Percentiles rank a stretch among this genome's conserved stretches.
These are phyloP conservation scores for Plasmodium inui DNA, from an alignment of 169 alveolate species.

Conservation along the genomic window DNA sequence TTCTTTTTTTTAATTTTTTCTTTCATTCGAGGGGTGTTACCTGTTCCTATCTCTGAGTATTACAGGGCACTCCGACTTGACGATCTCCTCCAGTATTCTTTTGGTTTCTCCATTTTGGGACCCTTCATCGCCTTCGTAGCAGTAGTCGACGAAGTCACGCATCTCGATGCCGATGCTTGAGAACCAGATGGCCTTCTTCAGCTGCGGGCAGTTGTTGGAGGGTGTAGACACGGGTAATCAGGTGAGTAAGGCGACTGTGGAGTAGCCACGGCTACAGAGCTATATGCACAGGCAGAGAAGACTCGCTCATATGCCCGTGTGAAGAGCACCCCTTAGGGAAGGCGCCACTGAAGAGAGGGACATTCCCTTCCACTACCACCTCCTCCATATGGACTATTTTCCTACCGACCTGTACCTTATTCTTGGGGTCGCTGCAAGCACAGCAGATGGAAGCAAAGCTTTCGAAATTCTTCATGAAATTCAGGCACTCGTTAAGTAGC, in stretches of 20 bases:
- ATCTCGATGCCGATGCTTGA: slow-evolving; percentile 66
- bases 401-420: slow-evolving; percentile 42
- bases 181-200: slow-evolving; percentile 60
- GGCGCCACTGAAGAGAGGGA: background rate
- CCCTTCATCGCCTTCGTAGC: slow-evolving; percentile 28
- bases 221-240: background rate
- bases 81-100: slow-evolving; percentile 28
- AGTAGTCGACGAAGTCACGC: slow-evolving; percentile 23
- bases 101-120: slow-evolving; percentile 10
- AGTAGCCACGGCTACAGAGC: background rate
- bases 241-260: background rate
- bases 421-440: slow-evolving; percentile 64
- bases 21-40: background rate
- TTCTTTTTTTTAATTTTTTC: background rate
- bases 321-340: background rate
- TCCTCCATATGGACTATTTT: background rate
- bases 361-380: no score
- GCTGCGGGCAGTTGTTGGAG: background rate
- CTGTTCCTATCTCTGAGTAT: slow-evolving; percentile 38
- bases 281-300: background rate
- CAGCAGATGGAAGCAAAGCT: slow-evolving; percentile 45
- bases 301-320: background rate
- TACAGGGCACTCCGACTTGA: slow-evolving; percentile 47
- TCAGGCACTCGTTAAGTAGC: slow-evolving; percentile 8
- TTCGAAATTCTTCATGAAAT: slow-evolving; percentile 52